Base-by-base conservation (phyloP, 495 filamentous ascomycete species). In the Daldinia bambusicola region DNA sequence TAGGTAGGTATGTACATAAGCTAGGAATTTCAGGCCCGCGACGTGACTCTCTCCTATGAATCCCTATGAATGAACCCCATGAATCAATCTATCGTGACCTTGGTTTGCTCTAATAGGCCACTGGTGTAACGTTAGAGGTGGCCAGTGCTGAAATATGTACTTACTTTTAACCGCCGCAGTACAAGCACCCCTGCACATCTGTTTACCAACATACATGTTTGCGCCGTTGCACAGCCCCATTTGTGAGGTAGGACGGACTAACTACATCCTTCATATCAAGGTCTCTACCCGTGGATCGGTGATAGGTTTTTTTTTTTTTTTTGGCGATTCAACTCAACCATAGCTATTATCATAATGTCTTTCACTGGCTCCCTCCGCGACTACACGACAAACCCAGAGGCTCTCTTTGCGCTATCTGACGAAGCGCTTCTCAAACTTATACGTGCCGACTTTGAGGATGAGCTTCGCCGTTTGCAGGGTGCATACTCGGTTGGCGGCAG, bases 391-490 rank as follows among this genome's bases (percentile, higher is more conserved):
- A 5, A 32, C 2, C 70, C 60, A 36, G 50, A 55, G 6, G 50
- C 7, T 14, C 65, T 72, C 31, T 72, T 72, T 40, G 45, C 32
- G 12, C 61, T 68, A 30, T 32, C 65, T 10, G 68, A 76, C 13
- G 45, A 67, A 22, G 16, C 68, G 12, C 20, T 76, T 12, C 56
- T 76, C 12, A 41, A 6, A 31, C 52, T 76, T 7, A 10, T 76
- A 18, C 40, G 45, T 6, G 14, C 16, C 20, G 61, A 63, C 5
- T 76, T 76, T 13, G 10, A 37, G 16, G 41, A 56, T 34, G 74
- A 74, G 61, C 61, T 76, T 9, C 6, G 53, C 14, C 74, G 71
- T 38, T 71, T 76, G 22, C 63, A 67, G 45, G 34, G 57, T 10
- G 74, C 71, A 6, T 71, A 71, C 52, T 59, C 74, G 0, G 66